Percentiles rank a stretch among this genome's conserved stretches.
Conservation (phyloP, 805 yeast genomes). For the Monosporozyma solicola region DNA sequence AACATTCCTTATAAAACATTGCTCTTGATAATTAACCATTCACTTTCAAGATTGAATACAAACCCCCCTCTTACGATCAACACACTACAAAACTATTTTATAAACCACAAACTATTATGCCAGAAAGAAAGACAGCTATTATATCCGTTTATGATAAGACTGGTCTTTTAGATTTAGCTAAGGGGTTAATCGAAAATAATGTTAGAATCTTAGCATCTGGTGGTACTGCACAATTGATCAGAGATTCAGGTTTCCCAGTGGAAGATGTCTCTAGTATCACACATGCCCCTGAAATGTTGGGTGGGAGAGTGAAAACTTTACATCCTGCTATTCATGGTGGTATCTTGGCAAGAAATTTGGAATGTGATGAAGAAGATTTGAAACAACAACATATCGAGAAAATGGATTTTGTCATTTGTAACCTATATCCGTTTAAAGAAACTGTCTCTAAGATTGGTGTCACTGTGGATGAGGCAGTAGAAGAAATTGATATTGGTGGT, state of each 20-base stretch:
- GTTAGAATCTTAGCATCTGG: conserved; percentile 95
- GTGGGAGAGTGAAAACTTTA: conserved; percentile 95
- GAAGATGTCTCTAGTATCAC: conserved; percentile 93
- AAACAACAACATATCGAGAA: conserved; percentile 84
- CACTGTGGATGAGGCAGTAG: conserved; percentile 94
- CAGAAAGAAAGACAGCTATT: conserved; percentile 74
- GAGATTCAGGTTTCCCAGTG: conserved; percentile 97
- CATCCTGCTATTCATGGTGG: conserved; percentile 99
- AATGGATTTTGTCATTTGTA: conserved; percentile 95
- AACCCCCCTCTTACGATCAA: neutral
- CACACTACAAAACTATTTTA: neutral
- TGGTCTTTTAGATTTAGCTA: conserved; percentile 90
- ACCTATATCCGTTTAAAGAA: conserved; percentile 96
- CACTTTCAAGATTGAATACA: no score
- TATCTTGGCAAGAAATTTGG: conserved; percentile 88
- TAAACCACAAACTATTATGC: conserved; percentile 1
- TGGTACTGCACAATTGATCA: conserved; percentile 88
- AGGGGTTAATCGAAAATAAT: conserved; percentile 80
- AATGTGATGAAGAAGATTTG: conserved; percentile 82
- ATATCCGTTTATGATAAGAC: conserved; percentile 96
- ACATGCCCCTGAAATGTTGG: conserved; percentile 98
- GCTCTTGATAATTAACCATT: no score
- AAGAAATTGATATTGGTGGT: conserved; percentile 97
- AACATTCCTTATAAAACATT: neutral
- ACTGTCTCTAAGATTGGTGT: conserved; percentile 93